Percentiles rank a stretch among this genome's conserved stretches.
These are phyloP conservation scores for Aspergillus melleus DNA, from an alignment of 2,329 filamentous ascomycete species.

Conservation along the genomic window DNA sequence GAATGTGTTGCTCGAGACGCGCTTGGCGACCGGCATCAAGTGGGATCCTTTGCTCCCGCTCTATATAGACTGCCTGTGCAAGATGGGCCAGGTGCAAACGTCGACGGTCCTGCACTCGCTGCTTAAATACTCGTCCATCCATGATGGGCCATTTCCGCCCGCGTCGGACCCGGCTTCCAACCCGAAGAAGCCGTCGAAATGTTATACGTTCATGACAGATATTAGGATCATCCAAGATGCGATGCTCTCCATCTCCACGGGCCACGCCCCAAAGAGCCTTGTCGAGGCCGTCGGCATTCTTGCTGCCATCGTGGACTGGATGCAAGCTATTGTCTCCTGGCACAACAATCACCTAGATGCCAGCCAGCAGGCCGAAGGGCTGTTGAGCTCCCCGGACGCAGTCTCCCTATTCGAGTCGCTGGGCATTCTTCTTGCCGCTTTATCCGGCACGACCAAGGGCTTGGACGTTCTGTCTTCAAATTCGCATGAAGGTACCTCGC, in stretches of 20 bases:
- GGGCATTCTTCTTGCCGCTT: conserved; percentile 42
- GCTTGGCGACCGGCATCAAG: conserved; percentile 30
- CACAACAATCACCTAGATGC: conserved; percentile 28
- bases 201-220: conserved; percentile 43
- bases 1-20: conserved; percentile 37
- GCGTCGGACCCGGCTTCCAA: conserved; percentile 2
- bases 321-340: conserved; percentile 39
- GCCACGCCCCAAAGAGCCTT: conserved; percentile 29
- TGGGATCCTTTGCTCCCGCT: conserved; percentile 46
- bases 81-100: conserved; percentile 32
- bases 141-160: conserved; percentile 15
- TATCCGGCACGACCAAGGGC: conserved; percentile 38
- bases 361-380: conserved; percentile 28
- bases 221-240: conserved; percentile 44
- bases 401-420: conserved; percentile 44
- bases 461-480: conserved; percentile 37
- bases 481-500: conserved; percentile 33
- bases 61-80: conserved; percentile 41
- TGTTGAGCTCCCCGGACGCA: conserved; percentile 38
- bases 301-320: conserved; percentile 38
- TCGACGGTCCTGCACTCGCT: conserved; percentile 35
- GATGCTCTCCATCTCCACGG: conserved; percentile 40
- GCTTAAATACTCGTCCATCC: conserved; percentile 38
- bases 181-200: conserved; percentile 16
- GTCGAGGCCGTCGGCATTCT: conserved; percentile 35